These are phyloP conservation scores for Trichoderma oligosporum DNA, from an alignment of 2,329 filamentous ascomycete genomes.

Conservation along the genomic window DNA sequence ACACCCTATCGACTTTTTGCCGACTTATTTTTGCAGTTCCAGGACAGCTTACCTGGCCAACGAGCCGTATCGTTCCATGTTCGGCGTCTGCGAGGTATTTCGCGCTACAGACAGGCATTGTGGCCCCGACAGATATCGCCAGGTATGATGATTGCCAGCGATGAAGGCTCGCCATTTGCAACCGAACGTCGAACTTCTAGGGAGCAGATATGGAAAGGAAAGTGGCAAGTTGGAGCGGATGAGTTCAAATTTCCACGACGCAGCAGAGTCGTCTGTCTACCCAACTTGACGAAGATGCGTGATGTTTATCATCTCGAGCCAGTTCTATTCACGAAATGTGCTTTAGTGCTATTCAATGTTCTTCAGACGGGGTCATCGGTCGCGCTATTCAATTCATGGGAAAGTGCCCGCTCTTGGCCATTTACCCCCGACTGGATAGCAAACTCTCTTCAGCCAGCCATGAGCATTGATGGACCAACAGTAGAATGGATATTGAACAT, in stretches of 20 bases:
- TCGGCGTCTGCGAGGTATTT: constrained; percentile 34
- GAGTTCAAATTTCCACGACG: constrained; percentile 33
- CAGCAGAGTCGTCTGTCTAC: constrained; percentile 30
- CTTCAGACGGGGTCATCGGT: constrained; percentile 31
- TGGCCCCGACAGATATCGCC: constrained; percentile 35
- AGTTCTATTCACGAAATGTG: constrained; percentile 32
- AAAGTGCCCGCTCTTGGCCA: constrained; percentile 36
- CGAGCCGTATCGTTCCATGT: constrained; percentile 31
- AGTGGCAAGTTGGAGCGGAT: constrained; percentile 27
- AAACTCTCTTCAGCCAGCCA: constrained; percentile 33
- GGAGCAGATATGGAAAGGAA: constrained; percentile 29
- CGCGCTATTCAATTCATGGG: constrained; percentile 35
- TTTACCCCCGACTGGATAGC: constrained; percentile 37
- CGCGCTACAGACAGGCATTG: constrained; percentile 30
- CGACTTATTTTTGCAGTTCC: constrained; percentile 32
- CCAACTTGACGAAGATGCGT: constrained; percentile 26
- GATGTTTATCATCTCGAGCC: constrained; percentile 26
- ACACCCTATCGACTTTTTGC: constrained; percentile 33
- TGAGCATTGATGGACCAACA: constrained; percentile 38
- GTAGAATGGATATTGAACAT: constrained; percentile 37
- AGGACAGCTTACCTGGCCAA: constrained; percentile 29
- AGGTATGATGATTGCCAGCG: constrained; percentile 34
- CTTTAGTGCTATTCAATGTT: constrained; percentile 34
- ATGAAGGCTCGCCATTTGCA: constrained; percentile 23
- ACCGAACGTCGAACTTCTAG: constrained; percentile 26